Base-by-base conservation (phyloP, 176 grass and related monocot species). In the Miscanthus lutarioriparius region DNA sequence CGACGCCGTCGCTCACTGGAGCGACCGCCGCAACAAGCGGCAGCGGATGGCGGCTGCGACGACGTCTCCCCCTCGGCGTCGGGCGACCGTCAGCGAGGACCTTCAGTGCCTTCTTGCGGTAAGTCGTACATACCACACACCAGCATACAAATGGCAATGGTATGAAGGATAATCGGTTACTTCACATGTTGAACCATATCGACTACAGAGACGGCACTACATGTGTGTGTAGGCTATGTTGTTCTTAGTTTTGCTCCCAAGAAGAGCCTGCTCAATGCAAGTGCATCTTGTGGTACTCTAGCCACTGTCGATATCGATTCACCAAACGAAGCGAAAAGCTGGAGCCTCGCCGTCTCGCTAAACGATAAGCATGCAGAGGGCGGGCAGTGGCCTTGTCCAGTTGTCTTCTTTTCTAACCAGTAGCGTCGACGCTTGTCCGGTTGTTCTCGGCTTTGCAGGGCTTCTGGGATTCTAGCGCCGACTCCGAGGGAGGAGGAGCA, bases 51-150 rank as follows among this genome's bases (percentile, higher is more conserved):
- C 28, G 8, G 64, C 35, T 35, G 12, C 28, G 10, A 33, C 79
- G 59, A 4, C 26, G 37, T 8, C 17, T 67, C 69, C 87, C 6
- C 7, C 65, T 67, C 68, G 63, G 20, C 83, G 83, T 45, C 65
- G 83, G 23, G 78, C 73, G 10, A 45, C 56, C 28, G 77, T 64
- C 26, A 16, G 62, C 64, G 91, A 92, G 59, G 94, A 92, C 62
- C 63, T 97, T 13, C 74, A 87, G 15, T 45, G 58, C 74, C 92
- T 94, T 82, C 68, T 97, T 80, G 86, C 90, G 82, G 94, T 94
- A 88, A 62, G 58, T 20, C 48, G 9, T 25, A 25, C 56, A 25
- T 61, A 10, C 19, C 3, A 58, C 3, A 58, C 3, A 58, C 20
- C 51, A 20, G 51, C 48, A 54, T 20, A 54, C 17, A 58, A 58